Base-by-base conservation (phyloP, 1,284 basidiomycete genomes). In the Fereydounia khargensis region DNA sequence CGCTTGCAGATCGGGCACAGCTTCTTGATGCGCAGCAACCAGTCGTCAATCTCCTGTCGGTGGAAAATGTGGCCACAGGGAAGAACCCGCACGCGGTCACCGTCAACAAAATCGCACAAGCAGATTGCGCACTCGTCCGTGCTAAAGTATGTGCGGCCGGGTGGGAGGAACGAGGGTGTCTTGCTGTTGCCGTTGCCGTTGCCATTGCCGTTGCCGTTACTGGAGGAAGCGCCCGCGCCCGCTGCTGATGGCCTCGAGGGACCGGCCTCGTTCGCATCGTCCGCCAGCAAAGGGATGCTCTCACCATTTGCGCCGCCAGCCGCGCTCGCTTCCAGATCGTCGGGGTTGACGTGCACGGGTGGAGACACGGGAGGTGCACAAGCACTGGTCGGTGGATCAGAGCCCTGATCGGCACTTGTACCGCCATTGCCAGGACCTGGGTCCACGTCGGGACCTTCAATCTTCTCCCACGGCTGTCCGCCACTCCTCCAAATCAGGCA, bases 1-100 rank as follows among this genome's bases (percentile, higher is more conserved):
- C 68, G 52, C 53, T 74, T 74, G 44, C 73, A 75, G n/a, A 72
- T 73, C 3, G 73, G 73, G 40, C 73, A 75, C 11, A 74, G 40
- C 39, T 72, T 73, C 42, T 68, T 65, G 25, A 68, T 54, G n/a
- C 57, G 41, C 11, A 63, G 52, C 16, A 75, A 52, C 73, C 73
- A 75, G 16, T 65, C 61, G 42, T 75, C 73, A n/a, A 73, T 65
- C 45, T 68, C 71, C 21, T 62, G 45, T 25, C 62, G 56, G 34
- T 75, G 73, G 49, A 70, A 75, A 11, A 73, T 55, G 31, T 75
- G 73, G 6, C 70, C 70, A 37, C 73, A 75, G 2, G 73, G 73
- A 21, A 75, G 46, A 3, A 75, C 56, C 6, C 73, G 54, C 8
- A 75, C 65, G 2, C 52, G 44, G 21, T 75, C 73, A 14, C 73